Conservation (phyloP, 2,329 filamentous ascomycete genomes). For the Clonostachys rhizophaga region DNA sequence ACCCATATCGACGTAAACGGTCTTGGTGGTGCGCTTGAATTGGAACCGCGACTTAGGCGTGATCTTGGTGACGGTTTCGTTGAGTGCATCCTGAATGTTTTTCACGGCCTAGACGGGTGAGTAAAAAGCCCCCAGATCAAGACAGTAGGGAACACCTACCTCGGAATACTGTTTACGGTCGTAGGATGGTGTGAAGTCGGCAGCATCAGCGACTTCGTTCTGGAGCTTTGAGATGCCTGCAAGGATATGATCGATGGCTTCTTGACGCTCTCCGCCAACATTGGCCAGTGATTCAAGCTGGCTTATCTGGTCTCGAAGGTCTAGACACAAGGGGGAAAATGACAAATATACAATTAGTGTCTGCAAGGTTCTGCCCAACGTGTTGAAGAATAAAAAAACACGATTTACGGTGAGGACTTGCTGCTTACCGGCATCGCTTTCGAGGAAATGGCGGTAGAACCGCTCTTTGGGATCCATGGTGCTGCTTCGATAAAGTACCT, state of each 20-base stretch:
- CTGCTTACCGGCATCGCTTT: slow-evolving; percentile 64
- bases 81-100: slow-evolving; percentile 72
- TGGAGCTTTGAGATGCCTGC: slow-evolving; percentile 76
- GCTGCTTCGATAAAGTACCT: slow-evolving; percentile 11
- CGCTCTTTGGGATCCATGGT: slow-evolving; percentile 57
- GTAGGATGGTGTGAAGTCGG: slow-evolving; percentile 78
- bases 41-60: slow-evolving; percentile 77
- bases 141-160: slow-evolving; percentile 35
- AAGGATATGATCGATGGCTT: slow-evolving; percentile 77
- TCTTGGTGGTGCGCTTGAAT: slow-evolving; percentile 51
- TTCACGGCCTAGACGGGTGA: slow-evolving; percentile 58
- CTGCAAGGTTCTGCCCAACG: not conserved
- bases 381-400: not conserved
- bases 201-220: slow-evolving; percentile 79
- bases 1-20: slow-evolving; percentile 34
- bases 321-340: slow-evolving; percentile 32
- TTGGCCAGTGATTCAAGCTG: slow-evolving; percentile 58
- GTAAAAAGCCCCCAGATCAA: not conserved
- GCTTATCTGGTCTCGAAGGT: slow-evolving; percentile 71
- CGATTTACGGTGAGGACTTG: not conserved
- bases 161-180: slow-evolving; percentile 84
- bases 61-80: slow-evolving; percentile 61
- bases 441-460: slow-evolving; percentile 81
- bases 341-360: slow-evolving; percentile 2
- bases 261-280: slow-evolving; percentile 68